phyloP scores from a whole-genome alignment of 805 yeast genomes.

The Candida boidinii region DNA sequence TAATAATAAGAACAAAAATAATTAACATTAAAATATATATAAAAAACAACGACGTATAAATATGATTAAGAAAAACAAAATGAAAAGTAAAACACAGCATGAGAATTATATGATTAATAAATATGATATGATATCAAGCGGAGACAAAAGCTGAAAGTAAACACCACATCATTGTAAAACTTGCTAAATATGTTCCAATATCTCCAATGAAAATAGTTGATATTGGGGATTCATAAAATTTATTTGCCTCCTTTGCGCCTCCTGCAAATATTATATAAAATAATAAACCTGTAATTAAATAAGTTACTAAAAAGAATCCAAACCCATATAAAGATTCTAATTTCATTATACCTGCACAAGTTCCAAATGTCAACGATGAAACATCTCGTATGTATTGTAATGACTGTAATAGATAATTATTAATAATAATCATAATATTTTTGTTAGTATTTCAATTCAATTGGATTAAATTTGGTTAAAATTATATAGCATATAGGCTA shows the following conservation, averaged over 20 bases:
- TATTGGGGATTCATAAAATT: slow-evolving; percentile 31
- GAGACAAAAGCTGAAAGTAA: slow-evolving; percentile 38
- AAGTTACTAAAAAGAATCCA: slow-evolving; percentile 29
- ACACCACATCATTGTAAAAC: slow-evolving; percentile 54
- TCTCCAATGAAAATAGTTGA: slow-evolving; percentile 35
- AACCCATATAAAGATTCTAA: slow-evolving; percentile 43
- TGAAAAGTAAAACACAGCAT: too few relatives aligned
- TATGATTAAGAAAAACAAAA: too few relatives aligned
- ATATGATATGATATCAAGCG: slow-evolving; percentile 3
- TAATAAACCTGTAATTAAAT: slow-evolving; percentile 23
- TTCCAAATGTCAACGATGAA: slow-evolving; percentile 41
- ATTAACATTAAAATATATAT: too few relatives aligned
- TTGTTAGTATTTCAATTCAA: slow-evolving; percentile 8
- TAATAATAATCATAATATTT: slow-evolving; percentile 11
- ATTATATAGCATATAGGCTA: too few relatives aligned
- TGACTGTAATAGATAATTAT: slow-evolving; percentile 7
- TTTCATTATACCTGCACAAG: slow-evolving; percentile 46
- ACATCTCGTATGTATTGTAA: slow-evolving; percentile 31
- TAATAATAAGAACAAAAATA: too few relatives aligned
- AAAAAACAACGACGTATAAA: too few relatives aligned
- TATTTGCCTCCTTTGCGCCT: slow-evolving; percentile 19
- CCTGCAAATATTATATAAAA: slow-evolving; percentile 27
- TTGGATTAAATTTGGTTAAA: background rate
- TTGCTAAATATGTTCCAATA: slow-evolving; percentile 38
- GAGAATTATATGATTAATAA: background rate